Evolutionary conservation across 495 filamentous ascomycete genomes (phyloP).

Genomic region (Penicillium silybi): DNA sequence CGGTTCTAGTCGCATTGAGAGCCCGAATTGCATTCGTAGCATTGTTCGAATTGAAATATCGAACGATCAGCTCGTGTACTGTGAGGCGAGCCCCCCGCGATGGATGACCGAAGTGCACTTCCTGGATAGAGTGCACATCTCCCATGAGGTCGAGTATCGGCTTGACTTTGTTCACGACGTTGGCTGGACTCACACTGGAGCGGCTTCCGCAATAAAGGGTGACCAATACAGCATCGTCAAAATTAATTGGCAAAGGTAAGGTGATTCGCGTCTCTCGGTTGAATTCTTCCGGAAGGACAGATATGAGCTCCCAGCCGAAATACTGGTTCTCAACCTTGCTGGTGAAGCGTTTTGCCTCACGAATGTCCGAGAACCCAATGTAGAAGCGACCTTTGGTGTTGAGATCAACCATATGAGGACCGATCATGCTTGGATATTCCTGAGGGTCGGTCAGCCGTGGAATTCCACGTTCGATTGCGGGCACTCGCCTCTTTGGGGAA

Average conservation of each 20-base stretch:
- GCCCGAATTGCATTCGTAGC: constrained; percentile 7
- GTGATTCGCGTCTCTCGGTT: not conserved
- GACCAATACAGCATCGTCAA: constrained; percentile 8
- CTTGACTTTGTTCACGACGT: not conserved
- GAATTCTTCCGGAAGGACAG: not conserved
- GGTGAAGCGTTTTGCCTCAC: not conserved
- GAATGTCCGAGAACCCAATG: constrained; percentile 6
- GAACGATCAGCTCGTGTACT: constrained; percentile 4
- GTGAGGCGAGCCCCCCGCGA: not conserved
- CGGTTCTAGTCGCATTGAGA: constrained; percentile 5
- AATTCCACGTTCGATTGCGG: not conserved
- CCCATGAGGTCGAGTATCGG: constrained; percentile 4
- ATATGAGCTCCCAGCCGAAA: not conserved
- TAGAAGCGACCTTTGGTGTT: constrained; percentile 7
- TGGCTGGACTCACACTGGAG: not conserved
- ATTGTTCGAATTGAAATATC: not conserved
- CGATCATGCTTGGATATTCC: not conserved
- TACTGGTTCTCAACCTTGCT: not conserved
- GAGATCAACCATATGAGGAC: constrained; percentile 4
- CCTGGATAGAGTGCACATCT: constrained; percentile 3
- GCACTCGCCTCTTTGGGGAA: not conserved
- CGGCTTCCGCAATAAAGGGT: constrained; percentile 1
- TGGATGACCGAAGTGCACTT: not conserved
- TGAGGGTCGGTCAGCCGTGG: not conserved
- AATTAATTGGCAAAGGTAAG: not conserved